Evolutionary conservation across 495 filamentous ascomycete genomes (phyloP).

Genomic region (Hypoxylon lenormandii): DNA sequence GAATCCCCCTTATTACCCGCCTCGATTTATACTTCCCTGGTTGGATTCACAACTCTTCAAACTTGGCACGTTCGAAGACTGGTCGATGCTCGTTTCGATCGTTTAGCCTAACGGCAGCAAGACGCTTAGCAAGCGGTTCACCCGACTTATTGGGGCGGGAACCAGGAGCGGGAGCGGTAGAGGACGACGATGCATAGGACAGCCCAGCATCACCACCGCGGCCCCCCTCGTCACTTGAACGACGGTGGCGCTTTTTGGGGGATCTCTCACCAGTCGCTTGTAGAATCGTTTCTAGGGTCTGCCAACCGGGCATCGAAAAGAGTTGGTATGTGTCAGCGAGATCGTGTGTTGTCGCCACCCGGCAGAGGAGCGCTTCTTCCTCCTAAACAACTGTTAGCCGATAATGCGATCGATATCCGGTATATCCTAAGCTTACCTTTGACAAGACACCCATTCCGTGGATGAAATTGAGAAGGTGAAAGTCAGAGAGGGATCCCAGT

Average conservation of each 20-base stretch:
- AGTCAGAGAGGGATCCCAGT: slow-evolving; percentile 80
- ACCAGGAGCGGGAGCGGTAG: neutral
- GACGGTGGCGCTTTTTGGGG: slow-evolving; percentile 75
- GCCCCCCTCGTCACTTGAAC: slow-evolving; percentile 58
- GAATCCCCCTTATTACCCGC: no score
- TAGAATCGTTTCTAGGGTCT: slow-evolving; percentile 90
- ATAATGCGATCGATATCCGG: slow-evolving; percentile 2
- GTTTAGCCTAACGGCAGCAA: slow-evolving; percentile 96
- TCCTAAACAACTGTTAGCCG: slow-evolving; percentile 67
- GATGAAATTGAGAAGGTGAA: slow-evolving; percentile 90
- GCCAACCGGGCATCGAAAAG: slow-evolving; percentile 86
- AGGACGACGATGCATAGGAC: slow-evolving; percentile 29
- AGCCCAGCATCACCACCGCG: slow-evolving; percentile 27
- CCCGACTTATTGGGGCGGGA: slow-evolving; percentile 50
- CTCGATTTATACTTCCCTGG: no score
- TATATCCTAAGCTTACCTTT: slow-evolving; percentile 68
- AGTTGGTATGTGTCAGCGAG: slow-evolving; percentile 81
- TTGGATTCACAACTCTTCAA: slow-evolving; percentile 37
- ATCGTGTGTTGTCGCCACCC: slow-evolving; percentile 81
- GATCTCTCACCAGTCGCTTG: slow-evolving; percentile 95
- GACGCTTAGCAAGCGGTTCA: slow-evolving; percentile 96
- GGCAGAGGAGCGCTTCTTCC: slow-evolving; percentile 87
- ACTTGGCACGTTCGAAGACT: slow-evolving; percentile 40
- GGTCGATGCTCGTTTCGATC: slow-evolving; percentile 48
- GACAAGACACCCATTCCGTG: slow-evolving; percentile 80